Percentiles rank a stretch among this genome's conserved stretches.
phyloP scores from a whole-genome alignment of 192 early-diverging fungal species.

The Funneliformis geosporum region DNA sequence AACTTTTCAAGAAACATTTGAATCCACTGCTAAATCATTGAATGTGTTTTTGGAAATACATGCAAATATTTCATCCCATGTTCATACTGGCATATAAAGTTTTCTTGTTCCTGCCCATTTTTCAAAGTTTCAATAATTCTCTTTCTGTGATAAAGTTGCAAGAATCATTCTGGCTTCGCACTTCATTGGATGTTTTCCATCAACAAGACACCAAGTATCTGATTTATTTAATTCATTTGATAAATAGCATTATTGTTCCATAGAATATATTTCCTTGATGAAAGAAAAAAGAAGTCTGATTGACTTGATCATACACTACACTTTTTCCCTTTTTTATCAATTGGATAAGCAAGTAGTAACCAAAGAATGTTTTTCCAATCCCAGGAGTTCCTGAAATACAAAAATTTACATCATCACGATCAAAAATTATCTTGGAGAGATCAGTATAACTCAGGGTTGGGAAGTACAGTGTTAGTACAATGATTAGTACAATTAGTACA shows the following conservation, averaged over 20 bases:
- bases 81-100: slow-evolving; percentile 6
- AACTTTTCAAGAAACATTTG: neutral
- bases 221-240: neutral
- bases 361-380: slow-evolving; percentile 25
- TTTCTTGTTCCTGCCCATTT: neutral
- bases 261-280: too few species aligned
- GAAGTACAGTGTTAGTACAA: too few species aligned
- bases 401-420: neutral
- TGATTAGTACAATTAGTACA: too few species aligned
- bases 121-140: neutral
- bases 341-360: slow-evolving; percentile 17
- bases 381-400: slow-evolving; percentile 12
- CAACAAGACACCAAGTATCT: slow-evolving; percentile 17
- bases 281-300: too few species aligned
- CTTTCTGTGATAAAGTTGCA: neutral
- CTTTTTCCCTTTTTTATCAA: neutral
- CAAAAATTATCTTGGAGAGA: slow-evolving; percentile 21
- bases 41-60: too few species aligned
- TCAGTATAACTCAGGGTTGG: too few species aligned
- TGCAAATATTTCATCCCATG: neutral
- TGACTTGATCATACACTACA: too few species aligned
- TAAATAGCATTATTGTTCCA: neutral
- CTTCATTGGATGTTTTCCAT: slow-evolving; percentile 9
- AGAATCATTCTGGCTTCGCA: slow-evolving; percentile 16
- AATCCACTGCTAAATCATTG: neutral